These are phyloP conservation scores for Pseudozyma pruni DNA, from an alignment of 1,284 basidiomycete species.

Conservation along the genomic window DNA sequence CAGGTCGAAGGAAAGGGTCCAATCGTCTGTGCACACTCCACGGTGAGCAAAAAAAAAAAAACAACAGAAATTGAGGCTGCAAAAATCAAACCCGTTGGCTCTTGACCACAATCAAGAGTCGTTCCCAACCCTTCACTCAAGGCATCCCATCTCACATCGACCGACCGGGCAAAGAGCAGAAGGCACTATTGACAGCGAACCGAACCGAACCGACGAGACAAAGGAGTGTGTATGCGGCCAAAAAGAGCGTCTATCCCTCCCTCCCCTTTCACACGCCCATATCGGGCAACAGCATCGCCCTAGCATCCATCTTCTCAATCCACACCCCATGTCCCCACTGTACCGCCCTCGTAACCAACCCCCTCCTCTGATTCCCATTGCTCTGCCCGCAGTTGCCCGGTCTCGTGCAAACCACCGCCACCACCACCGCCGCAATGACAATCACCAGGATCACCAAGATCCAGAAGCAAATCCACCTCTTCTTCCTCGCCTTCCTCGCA, in stretches of 20 bases:
- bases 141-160: no score
- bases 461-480: constrained; percentile 69
- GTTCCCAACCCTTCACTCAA: no score
- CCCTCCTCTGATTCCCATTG: constrained; percentile 16
- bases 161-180: no score
- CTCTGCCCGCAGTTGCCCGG: constrained; percentile 23
- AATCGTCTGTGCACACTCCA: no score
- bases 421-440: constrained; percentile 55
- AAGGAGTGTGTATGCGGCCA: constrained; percentile 14
- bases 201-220: constrained; percentile 3
- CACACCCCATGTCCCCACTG: constrained; percentile 12
- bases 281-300: constrained; percentile 30
- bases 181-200: no score
- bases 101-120: no score
- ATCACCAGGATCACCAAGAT: constrained; percentile 56
- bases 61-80: no score
- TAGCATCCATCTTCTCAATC: constrained; percentile 20
- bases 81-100: no score
- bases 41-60: no score
- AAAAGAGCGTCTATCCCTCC: neutral
- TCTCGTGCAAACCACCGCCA: constrained; percentile 50
- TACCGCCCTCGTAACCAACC: constrained; percentile 19
- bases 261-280: constrained; percentile 14
- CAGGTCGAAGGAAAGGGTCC: no score
- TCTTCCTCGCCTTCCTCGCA: constrained; percentile 80